Conservation (phyloP, 73 alveolate species). For the Loxodes magnus region DNA sequence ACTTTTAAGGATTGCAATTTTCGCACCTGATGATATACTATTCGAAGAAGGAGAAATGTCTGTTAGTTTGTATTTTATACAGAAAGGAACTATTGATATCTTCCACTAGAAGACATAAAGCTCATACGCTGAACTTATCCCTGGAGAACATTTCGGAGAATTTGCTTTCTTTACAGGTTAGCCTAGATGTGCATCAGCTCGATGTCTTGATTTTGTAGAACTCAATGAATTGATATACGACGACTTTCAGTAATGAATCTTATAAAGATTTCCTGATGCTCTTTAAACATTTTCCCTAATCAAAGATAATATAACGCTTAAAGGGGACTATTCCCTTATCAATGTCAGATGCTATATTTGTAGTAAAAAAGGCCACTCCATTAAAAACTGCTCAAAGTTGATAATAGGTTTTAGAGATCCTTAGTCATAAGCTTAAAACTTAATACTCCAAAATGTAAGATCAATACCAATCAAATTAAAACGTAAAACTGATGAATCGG, state of each 20-base stretch:
- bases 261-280: too few species aligned
- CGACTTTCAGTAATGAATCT: too few species aligned
- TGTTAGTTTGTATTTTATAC: constrained; percentile 47
- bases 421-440: too few species aligned
- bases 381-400: not conserved
- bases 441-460: too few species aligned
- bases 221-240: too few species aligned
- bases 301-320: too few species aligned
- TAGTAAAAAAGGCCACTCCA: not conserved
- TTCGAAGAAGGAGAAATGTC: constrained; percentile 73
- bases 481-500: too few species aligned
- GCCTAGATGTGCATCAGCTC: constrained; percentile 38
- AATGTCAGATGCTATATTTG: constrained; percentile 1
- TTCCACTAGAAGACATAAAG: constrained; percentile 15
- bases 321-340: constrained; percentile 7
- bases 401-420: too few species aligned
- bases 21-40: constrained; percentile 56
- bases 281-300: too few species aligned
- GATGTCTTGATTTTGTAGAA: constrained; percentile 37
- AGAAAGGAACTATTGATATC: constrained; percentile 49
- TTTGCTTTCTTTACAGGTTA: constrained; percentile 34
- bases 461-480: too few species aligned
- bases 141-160: constrained; percentile 30
- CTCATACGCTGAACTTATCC: not conserved
- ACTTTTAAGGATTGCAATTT: constrained; percentile 51